Evolutionary conservation across 2,329 filamentous ascomycete species (phyloP), one percentile per base, ranked within the genome.

Genomic region (Fonsecaea multimorphosa): DNA sequence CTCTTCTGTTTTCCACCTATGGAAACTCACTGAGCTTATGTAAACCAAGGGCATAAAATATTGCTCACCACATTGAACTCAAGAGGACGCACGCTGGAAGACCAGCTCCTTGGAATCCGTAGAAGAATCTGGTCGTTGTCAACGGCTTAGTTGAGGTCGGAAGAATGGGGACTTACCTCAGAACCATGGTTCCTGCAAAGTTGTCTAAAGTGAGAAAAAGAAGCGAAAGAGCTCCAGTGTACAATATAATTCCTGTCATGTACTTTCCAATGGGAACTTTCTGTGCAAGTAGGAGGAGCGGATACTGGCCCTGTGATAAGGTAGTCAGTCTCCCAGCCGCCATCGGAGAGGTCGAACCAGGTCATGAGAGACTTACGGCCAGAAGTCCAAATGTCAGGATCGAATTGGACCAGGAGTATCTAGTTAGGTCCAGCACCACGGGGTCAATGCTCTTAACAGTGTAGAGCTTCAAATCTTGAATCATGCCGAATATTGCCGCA

Each of bases 171-270:
- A n/a, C 22, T 52, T 19, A 24, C 49, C 14, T 52, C 14, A 52
- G 22, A 52, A 19, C 49, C 49, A 52, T 52, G 49, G 49, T 52
- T 11, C 49, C 49, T 22, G 22, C 49, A 52, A 52, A 52, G 49
- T 29, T 52, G 27, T 29, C 3, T 14, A 52, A 12, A 5, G 49
- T 52, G 14, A 52, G 49, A 29, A 52, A 52, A 19, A 52, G 49
- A 24, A 52, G 49, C 2, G 49, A 12, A 31, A 52, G 49, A 27
- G 49, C 19, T 52, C 49, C 49, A 52, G 49, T 19, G 22, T 52
- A 52, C 22, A 27, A 8, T 14, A 52, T 14, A 22, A 52, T 29
- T n/a, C 2, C 38, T 40, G 38, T 40, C 38, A 40, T n/a, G 4
- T n/a, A n/a, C 38, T 40, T 40, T n/a, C 38, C 38, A 40, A 40